A percentile compares a stretch with the other conserved stretches of the same genome.
These are phyloP conservation scores for Exophiala phaeomuriformis DNA, from an alignment of 2,329 filamentous ascomycete species.

Conservation along the genomic window DNA sequence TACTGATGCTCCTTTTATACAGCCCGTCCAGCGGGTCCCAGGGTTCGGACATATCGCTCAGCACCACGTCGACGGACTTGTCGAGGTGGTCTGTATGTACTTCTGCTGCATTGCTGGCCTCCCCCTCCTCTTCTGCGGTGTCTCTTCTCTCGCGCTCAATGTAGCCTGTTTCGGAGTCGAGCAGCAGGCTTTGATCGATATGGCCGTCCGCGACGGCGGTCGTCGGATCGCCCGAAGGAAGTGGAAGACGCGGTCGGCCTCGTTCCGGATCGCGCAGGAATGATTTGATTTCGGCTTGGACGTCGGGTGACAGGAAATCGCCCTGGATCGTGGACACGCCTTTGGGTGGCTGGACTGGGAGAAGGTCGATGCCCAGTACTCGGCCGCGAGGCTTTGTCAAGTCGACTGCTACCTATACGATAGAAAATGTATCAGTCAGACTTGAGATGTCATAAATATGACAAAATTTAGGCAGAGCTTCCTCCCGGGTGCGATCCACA, in stretches of 20 bases:
- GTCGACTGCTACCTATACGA: conserved; percentile 65
- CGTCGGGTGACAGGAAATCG: conserved; percentile 69
- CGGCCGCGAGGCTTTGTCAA: conserved; percentile 68
- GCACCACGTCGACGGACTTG: conserved; percentile 75
- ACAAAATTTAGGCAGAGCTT: neutral
- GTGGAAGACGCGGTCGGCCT: conserved; percentile 44
- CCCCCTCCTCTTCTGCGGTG: neutral
- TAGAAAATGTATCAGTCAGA: neutral
- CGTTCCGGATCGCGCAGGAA: conserved; percentile 62
- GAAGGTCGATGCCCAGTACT: conserved; percentile 86
- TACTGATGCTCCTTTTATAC: conserved; percentile 83
- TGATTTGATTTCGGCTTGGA: conserved; percentile 69
- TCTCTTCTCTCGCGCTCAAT: neutral
- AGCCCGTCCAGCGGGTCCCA: conserved; percentile 75
- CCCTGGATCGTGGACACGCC: conserved; percentile 95
- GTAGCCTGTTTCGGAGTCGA: neutral
- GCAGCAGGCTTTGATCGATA: conserved; percentile 18
- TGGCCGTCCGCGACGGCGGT: neutral
- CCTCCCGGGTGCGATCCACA: neutral
- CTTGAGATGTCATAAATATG: no score
- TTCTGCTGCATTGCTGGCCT: conserved; percentile 7
- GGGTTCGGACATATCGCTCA: conserved; percentile 99
- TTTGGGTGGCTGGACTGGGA: conserved; percentile 81
- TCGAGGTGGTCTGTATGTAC: conserved; percentile 33
- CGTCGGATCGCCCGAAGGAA: conserved; percentile 1